These are phyloP conservation scores for Neoscytalidium dimidiatum DNA, from an alignment of 2,329 filamentous ascomycete genomes.

Conservation along the genomic window DNA sequence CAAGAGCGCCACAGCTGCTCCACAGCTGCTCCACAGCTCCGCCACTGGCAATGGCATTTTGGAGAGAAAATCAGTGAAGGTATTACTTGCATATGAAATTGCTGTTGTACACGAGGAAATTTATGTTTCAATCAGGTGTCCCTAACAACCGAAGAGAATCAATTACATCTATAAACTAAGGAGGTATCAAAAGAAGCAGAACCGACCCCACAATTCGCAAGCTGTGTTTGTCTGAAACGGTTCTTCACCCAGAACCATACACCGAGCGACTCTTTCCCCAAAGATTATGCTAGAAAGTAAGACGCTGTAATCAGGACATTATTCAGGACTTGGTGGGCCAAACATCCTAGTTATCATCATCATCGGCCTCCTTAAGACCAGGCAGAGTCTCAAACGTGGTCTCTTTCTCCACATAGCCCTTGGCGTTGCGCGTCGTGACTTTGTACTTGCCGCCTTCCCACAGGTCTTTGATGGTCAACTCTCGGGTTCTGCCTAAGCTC, in stretches of 20 bases:
- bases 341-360: slow-evolving; percentile 8
- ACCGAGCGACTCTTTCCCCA: not conserved
- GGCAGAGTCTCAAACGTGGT: slow-evolving; percentile 20
- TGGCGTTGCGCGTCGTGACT: slow-evolving; percentile 32
- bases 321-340: not conserved
- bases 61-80: no score
- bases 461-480: slow-evolving; percentile 92
- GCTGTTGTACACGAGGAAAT: no score
- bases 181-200: not conserved
- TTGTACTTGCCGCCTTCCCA: slow-evolving; percentile 79
- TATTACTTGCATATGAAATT: no score
- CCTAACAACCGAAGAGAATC: no score
- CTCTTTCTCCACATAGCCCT: slow-evolving; percentile 26
- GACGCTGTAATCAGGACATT: not conserved
- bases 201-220: not conserved
- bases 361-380: slow-evolving; percentile 25
- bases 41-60: no score
- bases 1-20: not conserved
- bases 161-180: not conserved
- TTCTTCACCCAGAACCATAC: not conserved
- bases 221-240: not conserved
- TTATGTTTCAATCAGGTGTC: no score
- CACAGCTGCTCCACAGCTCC: no score
- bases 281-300: not conserved
- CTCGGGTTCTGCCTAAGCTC: slow-evolving; percentile 87